Conservation (phyloP, 345 rosid genomes). For the Pistacia vera region DNA sequence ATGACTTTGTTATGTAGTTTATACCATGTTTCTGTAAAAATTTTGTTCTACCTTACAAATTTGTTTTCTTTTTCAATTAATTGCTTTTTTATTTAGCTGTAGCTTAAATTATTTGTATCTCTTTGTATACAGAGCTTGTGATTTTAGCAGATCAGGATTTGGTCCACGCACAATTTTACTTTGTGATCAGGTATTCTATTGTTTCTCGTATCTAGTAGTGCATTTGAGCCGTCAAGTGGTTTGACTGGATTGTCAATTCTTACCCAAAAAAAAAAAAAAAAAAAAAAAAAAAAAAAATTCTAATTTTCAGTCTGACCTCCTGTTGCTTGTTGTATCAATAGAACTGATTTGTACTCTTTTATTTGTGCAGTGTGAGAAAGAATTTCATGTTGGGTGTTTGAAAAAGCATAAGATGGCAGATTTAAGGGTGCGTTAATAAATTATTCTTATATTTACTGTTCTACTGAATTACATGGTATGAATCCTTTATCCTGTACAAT, state of each 20-base stretch:
- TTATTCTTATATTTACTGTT: constrained; percentile 10
- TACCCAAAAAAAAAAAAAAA: too few relatives aligned
- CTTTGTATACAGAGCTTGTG: constrained; percentile 60
- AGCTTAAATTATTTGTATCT: constrained; percentile 7
- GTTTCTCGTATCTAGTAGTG: constrained; percentile 5
- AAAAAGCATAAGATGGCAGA: constrained; percentile 77
- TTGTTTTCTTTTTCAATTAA: background rate
- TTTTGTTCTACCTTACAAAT: background rate
- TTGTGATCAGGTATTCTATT: constrained; percentile 87
- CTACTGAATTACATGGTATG: background rate
- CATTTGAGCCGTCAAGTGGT: constrained; percentile 12
- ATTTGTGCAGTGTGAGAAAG: constrained; percentile 80
- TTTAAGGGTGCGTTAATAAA: constrained; percentile 60
- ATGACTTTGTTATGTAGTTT: constrained; percentile 1
- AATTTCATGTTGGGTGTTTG: constrained; percentile 89
- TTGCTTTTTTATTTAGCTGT: constrained; percentile 7
- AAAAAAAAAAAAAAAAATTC: too few relatives aligned
- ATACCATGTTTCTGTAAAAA: background rate
- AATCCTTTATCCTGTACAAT: background rate
- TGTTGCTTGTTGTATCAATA: background rate
- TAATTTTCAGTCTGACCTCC: too few relatives aligned
- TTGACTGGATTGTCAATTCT: background rate
- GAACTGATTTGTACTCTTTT: constrained; percentile 10
- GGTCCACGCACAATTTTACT: constrained; percentile 93
- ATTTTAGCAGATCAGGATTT: constrained; percentile 89